Percentiles rank a stretch among this genome's conserved stretches.
These are phyloP conservation scores for Septoria petroselini DNA, from an alignment of 2,329 filamentous ascomycete genomes.

Conservation along the genomic window DNA sequence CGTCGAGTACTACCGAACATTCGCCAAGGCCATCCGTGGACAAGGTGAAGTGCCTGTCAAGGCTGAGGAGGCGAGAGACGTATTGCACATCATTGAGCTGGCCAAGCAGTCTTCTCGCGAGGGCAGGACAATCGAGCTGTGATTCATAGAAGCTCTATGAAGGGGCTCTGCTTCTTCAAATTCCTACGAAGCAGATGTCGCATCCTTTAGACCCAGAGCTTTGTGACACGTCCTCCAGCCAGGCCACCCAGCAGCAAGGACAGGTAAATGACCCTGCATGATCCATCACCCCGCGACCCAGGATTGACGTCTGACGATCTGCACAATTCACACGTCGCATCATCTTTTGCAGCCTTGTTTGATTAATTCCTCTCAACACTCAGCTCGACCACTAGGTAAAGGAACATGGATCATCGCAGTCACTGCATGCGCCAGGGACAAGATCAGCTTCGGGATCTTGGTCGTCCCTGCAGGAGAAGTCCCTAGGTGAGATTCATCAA, in stretches of 20 bases:
- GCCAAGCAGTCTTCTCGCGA: conserved; percentile 53
- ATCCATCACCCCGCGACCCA: not conserved
- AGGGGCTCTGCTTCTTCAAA: no score
- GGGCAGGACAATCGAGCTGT: conserved; percentile 45
- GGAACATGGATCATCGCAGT: not conserved
- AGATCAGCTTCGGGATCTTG: not conserved
- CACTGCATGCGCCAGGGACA: not conserved
- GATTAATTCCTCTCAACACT: not conserved
- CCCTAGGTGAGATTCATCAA: not conserved
- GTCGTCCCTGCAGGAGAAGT: not conserved
- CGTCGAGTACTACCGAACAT: conserved; percentile 60
- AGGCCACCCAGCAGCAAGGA: not conserved
- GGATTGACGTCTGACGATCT: not conserved
- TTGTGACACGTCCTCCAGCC: no score
- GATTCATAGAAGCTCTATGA: not conserved
- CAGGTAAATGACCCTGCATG: not conserved
- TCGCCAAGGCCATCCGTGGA: conserved; percentile 53
- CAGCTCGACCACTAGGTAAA: not conserved
- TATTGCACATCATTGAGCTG: conserved; percentile 57
- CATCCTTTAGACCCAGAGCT: no score
- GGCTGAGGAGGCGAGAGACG: conserved; percentile 51
- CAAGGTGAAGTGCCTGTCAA: conserved; percentile 54
- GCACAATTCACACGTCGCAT: no score
- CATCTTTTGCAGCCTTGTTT: not conserved
- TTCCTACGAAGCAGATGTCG: no score